phyloP scores from a whole-genome alignment of 2,329 filamentous ascomycete species.

The Rhexocercosporidium sp. region DNA sequence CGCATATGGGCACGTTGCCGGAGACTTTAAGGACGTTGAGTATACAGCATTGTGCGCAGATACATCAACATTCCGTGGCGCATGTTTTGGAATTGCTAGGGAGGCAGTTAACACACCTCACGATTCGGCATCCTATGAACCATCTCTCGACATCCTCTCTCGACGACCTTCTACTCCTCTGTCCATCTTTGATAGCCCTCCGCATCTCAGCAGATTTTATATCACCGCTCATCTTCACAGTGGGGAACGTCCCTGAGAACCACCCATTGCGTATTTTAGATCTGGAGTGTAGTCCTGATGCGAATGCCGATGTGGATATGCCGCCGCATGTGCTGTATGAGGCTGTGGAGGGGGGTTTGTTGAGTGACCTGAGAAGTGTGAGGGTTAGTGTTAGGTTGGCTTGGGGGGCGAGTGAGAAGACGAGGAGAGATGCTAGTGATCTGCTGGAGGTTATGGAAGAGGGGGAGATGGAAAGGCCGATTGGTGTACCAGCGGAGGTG shows the following conservation, averaged over 20 bases:
- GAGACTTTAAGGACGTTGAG: slow-evolving; percentile 35
- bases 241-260: slow-evolving; percentile 14
- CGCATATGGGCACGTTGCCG: slow-evolving; percentile 33
- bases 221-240: slow-evolving; percentile 34
- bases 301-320: slow-evolving; percentile 36
- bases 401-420: slow-evolving; percentile 37
- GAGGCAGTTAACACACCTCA: slow-evolving; percentile 37
- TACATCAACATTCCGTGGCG: slow-evolving; percentile 32
- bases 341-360: slow-evolving; percentile 35
- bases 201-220: slow-evolving; percentile 43
- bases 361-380: slow-evolving; percentile 40
- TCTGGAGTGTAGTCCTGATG: slow-evolving; percentile 40
- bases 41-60: slow-evolving; percentile 42
- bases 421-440: slow-evolving; percentile 34
- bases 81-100: slow-evolving; percentile 34
- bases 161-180: slow-evolving; percentile 33
- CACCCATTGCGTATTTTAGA: slow-evolving; percentile 41
- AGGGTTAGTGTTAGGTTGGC: slow-evolving; percentile 40
- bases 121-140: slow-evolving; percentile 42
- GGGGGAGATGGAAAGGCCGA: slow-evolving; percentile 36
- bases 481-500: slow-evolving; percentile 36
- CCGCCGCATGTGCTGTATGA: slow-evolving; percentile 35
- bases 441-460: slow-evolving; percentile 39
- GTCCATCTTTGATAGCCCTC: slow-evolving; percentile 36
- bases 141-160: slow-evolving; percentile 34